Base-by-base conservation (phyloP, 495 filamentous ascomycete genomes). In the Barbatosphaeria neglecta region DNA sequence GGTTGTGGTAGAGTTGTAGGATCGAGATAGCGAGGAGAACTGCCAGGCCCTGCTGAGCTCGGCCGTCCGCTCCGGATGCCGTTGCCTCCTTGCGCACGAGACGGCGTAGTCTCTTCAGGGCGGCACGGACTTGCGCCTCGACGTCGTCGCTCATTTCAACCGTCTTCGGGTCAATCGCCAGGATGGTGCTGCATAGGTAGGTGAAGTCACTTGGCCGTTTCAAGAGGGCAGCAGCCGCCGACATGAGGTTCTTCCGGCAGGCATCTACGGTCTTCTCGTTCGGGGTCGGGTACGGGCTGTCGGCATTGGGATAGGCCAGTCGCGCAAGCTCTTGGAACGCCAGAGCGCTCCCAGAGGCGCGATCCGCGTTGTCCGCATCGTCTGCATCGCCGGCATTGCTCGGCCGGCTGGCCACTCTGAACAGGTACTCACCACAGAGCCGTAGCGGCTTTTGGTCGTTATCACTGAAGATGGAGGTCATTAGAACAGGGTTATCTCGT, bases 21-120 rank as follows among this genome's bases (percentile, higher is more conserved):
- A 96, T 76, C 2, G 83, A 82, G 46, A 94, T 72, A n/a, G 86
- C 84, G 61, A 92, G 90, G 7, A 96, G 70, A 7, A 96, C 72
- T 37, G 81, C 80, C 50, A 94, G 82, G 0, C 86, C 84, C 33
- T 78, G 66, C 4, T 64, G 62, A 49, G 67, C 63, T 57, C 43
- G 65, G 58, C 19, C 38, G 54, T 6, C 63, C 50, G 16, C 64
- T 53, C 46, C 66, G 59, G n/a, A 69, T 59, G 8, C 20, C n/a
- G n/a, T n/a, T 43, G 72, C 64, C 53, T 76, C 74, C 57, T 80
- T 80, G n/a, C 82, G 72, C 4, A 90, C 6, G 31, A 35, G 64
- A 47, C 82, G 81, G 53, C 78, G 73, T 40, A 95, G 64, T 7
- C 76, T 76, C 45, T 82, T 78, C 53, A 80, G 67, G 9, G 86